Base-by-base conservation (phyloP, 257 asterid species). In the Rubia yunnanensis region DNA sequence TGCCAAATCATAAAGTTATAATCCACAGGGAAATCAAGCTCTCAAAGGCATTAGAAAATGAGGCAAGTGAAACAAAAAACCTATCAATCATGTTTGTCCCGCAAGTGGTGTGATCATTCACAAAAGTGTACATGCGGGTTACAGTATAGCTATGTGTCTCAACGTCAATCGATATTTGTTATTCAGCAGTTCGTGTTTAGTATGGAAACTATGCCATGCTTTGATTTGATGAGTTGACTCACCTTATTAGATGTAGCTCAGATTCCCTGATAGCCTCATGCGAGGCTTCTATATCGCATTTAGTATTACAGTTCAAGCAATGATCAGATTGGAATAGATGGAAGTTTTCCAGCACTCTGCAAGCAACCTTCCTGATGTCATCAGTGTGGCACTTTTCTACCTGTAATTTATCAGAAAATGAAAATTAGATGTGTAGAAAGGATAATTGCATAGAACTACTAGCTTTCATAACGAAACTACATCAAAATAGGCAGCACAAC, bases 271-370 rank as follows among this genome's bases (percentile, higher is more conserved):
- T 69, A 63, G 80, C 69, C 48, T 77, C 70, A 65, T 61, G 67
- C n/a, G 89, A 77, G 74, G 81, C 81, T 81, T 80, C 85, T 59
- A 85, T 66, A 84, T 89, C 88, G 74, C 80, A 54, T 65, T 68
- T 71, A 22, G 83, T 82, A 60, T 82, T 83, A 75, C 99, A 92
- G 57, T 69, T 72, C 77, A 83, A 75, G 74, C 99, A 92, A 74
- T 52, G 63, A 32, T 82, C 90, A 30, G 92, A 86, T 67, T 80
- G 79, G 70, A 79, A 69, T 70, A 69, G 64, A 74, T 50, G 57
- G 54, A 36, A 36, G 31, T 61, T 76, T 80, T 73, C 79, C 74
- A 77, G 63, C 70, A 85, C 35, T 27, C 23, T 63, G 69, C 28
- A 44, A 64, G 92, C 89, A 58, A 79, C 83, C 68, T 44, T 64